Conservation (phyloP, 768 basidiomycete species). For the Tylopilus balloui region DNA sequence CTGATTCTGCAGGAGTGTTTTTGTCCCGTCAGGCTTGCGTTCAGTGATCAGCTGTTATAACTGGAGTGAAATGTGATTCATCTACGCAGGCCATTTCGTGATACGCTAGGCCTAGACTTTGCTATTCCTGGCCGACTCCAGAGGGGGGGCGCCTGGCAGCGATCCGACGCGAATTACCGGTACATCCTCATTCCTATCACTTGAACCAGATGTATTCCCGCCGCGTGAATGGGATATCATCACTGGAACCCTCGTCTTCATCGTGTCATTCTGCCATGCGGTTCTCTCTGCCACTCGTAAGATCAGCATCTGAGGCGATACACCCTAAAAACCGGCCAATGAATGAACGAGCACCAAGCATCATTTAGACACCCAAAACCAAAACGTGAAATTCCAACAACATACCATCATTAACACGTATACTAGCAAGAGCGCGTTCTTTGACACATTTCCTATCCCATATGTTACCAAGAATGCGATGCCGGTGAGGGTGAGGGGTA, state of each 20-base stretch:
- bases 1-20: too few relatives aligned
- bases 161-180: background rate
- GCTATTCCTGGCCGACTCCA: background rate
- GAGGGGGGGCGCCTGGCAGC: background rate
- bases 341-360: background rate
- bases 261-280: constrained; percentile 4
- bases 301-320: constrained; percentile 16
- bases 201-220: too few relatives aligned
- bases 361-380: too few relatives aligned
- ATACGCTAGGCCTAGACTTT: background rate
- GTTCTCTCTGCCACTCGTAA: constrained; percentile 6
- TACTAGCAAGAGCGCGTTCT: background rate
- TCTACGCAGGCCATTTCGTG: too few relatives aligned
- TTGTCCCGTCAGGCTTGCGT: too few relatives aligned
- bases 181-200: background rate
- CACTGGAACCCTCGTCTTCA: background rate
- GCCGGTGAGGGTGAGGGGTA: constrained; percentile 11
- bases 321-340: background rate
- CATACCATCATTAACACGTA: constrained; percentile 8
- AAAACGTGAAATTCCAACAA: background rate
- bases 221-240: background rate
- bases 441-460: background rate
- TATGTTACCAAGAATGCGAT: constrained; percentile 4
- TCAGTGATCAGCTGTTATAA: too few relatives aligned
- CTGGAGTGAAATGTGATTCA: too few relatives aligned